Evolutionary conservation across 768 basidiomycete genomes (phyloP).

Genomic region (Cyathus striatus): DNA sequence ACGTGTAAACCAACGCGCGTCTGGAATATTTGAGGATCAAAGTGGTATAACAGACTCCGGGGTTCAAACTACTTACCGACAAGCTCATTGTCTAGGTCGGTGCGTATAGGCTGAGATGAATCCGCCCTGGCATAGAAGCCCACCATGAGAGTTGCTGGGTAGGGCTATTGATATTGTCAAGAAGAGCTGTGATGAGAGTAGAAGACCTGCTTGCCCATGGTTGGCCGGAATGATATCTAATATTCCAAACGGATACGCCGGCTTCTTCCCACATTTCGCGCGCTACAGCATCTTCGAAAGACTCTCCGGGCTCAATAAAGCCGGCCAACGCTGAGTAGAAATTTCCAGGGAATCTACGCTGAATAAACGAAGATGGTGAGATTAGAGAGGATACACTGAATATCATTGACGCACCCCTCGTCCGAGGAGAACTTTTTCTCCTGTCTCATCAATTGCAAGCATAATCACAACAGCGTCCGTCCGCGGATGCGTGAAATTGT

Average conservation of each 20-base stretch:
- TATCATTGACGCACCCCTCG: constrained; percentile 54
- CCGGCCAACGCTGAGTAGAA: constrained; percentile 92
- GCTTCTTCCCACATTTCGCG: constrained; percentile 97
- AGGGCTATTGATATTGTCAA: constrained; percentile 51
- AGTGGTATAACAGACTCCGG: not conserved
- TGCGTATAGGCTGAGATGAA: constrained; percentile 66
- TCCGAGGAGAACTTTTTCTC: constrained; percentile 83
- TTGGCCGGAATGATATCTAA: constrained; percentile 81
- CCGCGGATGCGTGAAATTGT: constrained; percentile 81
- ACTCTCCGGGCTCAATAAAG: constrained; percentile 92
- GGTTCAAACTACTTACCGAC: constrained; percentile 63
- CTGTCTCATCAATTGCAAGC: constrained; percentile 74
- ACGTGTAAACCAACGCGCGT: constrained; percentile 86
- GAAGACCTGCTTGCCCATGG: constrained; percentile 61
- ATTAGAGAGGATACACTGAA: not conserved
- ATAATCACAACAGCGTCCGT: constrained; percentile 92
- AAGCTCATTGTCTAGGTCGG: constrained; percentile 94
- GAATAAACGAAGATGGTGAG: constrained; percentile 5
- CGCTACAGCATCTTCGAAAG: constrained; percentile 88
- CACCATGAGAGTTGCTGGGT: constrained; percentile 86
- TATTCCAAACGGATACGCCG: constrained; percentile 80
- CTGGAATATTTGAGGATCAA: constrained; percentile 31
- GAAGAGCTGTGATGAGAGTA: not conserved
- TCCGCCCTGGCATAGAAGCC: constrained; percentile 83
- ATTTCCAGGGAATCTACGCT: constrained; percentile 62